A percentile compares a stretch with the other conserved stretches of the same genome.
phyloP scores from a whole-genome alignment of 768 basidiomycete genomes.

The Amanita thiersii region DNA sequence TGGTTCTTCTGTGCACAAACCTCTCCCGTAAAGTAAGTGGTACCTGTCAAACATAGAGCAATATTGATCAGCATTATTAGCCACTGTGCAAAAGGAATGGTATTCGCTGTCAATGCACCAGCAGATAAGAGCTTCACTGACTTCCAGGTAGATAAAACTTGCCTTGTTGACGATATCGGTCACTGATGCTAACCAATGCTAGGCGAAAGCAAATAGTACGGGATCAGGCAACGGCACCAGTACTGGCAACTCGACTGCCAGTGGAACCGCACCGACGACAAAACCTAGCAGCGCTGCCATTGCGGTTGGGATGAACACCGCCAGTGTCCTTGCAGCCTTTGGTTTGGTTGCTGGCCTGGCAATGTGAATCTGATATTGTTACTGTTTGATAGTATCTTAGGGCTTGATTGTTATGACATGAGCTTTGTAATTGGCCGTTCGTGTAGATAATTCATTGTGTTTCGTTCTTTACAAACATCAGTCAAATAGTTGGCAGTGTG shows the following conservation, averaged over 20 bases:
- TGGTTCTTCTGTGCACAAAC: slow-evolving; percentile 60
- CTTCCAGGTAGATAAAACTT: slow-evolving; percentile 30
- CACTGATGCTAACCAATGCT: not conserved
- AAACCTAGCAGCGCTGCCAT: slow-evolving; percentile 11
- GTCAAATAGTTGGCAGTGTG: too few species aligned
- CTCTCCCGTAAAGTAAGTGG: slow-evolving; percentile 13
- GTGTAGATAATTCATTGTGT: too few species aligned
- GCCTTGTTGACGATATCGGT: too few species aligned
- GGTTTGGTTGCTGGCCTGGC: slow-evolving; percentile 25
- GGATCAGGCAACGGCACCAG: slow-evolving; percentile 16
- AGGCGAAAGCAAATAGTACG: not conserved
- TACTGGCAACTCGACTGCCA: slow-evolving; percentile 5
- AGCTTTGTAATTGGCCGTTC: too few species aligned
- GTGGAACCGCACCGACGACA: slow-evolving; percentile 10
- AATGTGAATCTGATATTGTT: slow-evolving; percentile 14
- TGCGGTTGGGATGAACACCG: slow-evolving; percentile 13
- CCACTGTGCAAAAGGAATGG: slow-evolving; percentile 51
- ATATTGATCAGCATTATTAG: slow-evolving; percentile 14
- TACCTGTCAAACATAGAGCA: not conserved
- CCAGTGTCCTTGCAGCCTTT: slow-evolving; percentile 9
- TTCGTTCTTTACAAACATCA: too few species aligned
- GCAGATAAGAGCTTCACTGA: slow-evolving; percentile 34
- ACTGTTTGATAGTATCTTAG: slow-evolving; percentile 11
- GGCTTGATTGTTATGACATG: too few species aligned
- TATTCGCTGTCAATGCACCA: slow-evolving; percentile 51